phyloP scores from a whole-genome alignment of 2,329 filamentous ascomycete species.

The Colletotrichum orchidophilum region DNA sequence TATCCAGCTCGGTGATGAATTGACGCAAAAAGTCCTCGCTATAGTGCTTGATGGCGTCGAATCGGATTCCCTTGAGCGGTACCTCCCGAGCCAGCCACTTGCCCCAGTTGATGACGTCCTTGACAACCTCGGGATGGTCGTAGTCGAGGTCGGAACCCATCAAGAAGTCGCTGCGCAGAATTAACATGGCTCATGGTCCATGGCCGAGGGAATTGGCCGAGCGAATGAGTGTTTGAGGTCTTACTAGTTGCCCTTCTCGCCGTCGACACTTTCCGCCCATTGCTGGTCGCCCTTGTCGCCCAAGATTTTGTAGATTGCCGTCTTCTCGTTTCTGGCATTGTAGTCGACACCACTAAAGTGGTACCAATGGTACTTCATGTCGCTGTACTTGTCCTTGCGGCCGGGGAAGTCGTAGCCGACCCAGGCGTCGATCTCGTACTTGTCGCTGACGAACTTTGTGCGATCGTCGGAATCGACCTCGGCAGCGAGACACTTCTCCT shows the following conservation, averaged over 20 bases:
- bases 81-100: slow-evolving; percentile 71
- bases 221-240: slow-evolving; percentile 48
- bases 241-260: slow-evolving; percentile 70
- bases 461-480: slow-evolving; percentile 72
- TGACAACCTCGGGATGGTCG: slow-evolving; percentile 67
- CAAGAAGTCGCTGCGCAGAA: slow-evolving; percentile 69
- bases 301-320: slow-evolving; percentile 74
- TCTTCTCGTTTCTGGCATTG: slow-evolving; percentile 65
- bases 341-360: slow-evolving; percentile 78
- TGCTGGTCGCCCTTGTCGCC: slow-evolving; percentile 64
- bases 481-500: slow-evolving; percentile 69
- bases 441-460: slow-evolving; percentile 62
- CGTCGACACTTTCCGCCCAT: slow-evolving; percentile 69
- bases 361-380: slow-evolving; percentile 73
- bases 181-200: slow-evolving; percentile 57
- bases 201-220: slow-evolving; percentile 72
- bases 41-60: slow-evolving; percentile 80
- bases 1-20: slow-evolving; percentile 68
- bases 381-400: slow-evolving; percentile 68
- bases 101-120: slow-evolving; percentile 74
- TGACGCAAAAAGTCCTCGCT: slow-evolving; percentile 71
- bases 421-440: slow-evolving; percentile 76
- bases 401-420: slow-evolving; percentile 75
- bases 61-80: slow-evolving; percentile 71
- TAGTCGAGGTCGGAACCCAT: slow-evolving; percentile 80